These are phyloP conservation scores for Dendrothele bispora DNA, from an alignment of 768 basidiomycete species.

Conservation along the genomic window DNA sequence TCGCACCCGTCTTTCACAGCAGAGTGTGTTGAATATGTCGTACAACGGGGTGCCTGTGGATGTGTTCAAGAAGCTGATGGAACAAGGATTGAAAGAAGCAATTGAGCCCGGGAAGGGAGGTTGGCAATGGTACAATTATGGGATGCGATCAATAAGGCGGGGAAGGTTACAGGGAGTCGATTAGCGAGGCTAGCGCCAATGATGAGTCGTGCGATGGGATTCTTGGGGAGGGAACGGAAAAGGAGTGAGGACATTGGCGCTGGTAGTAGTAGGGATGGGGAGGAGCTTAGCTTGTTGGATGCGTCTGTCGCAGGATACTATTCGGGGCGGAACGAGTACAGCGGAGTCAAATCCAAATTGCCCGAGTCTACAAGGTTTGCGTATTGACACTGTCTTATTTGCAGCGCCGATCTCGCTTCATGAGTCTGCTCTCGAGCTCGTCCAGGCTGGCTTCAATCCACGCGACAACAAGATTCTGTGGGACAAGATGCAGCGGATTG, in stretches of 20 bases:
- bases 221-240: no score
- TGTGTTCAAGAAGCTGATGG: slow-evolving; percentile 48
- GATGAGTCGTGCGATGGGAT: slow-evolving; percentile 58
- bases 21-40: slow-evolving; percentile 61
- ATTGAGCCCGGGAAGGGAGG: slow-evolving; percentile 46
- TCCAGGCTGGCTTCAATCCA: slow-evolving; percentile 70
- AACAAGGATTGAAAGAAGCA: slow-evolving; percentile 46
- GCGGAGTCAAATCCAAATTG: no score
- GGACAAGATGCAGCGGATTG: slow-evolving; percentile 47
- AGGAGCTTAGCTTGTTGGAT: no score
- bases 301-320: slow-evolving; percentile 16
- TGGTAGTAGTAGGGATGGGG: no score
- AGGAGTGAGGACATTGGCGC: slow-evolving; percentile 22
- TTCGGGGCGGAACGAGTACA: no score
- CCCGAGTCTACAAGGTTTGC: no score
- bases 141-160: slow-evolving; percentile 47
- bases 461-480: slow-evolving; percentile 33
- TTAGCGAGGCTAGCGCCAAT: slow-evolving; percentile 45
- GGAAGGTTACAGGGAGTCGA: slow-evolving; percentile 44
- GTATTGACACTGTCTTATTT: background rate
- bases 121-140: slow-evolving; percentile 52
- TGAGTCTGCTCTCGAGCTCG: slow-evolving; percentile 54
- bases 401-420: slow-evolving; percentile 38
- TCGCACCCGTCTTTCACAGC: slow-evolving; percentile 46
- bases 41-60: slow-evolving; percentile 53